Conservation (phyloP, 306 rosid species). For the Mimosa pudica region DNA sequence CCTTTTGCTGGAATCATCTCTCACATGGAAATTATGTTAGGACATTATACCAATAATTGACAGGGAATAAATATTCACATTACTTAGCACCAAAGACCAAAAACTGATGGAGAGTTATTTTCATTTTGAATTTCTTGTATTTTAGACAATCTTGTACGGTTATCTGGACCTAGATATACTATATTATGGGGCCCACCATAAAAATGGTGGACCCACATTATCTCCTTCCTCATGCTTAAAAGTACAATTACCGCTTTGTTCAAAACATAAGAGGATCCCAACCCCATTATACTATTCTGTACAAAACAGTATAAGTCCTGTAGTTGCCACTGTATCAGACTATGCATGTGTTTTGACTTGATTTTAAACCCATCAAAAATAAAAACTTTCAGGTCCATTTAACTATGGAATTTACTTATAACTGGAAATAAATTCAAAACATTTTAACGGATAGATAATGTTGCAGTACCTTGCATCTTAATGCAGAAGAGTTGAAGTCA, state of each 20-base stretch:
- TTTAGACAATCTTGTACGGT: background rate
- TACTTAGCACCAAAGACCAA: background rate
- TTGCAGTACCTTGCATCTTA: conserved; percentile 70
- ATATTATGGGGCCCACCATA: background rate
- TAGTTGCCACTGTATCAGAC: background rate
- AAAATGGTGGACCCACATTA: background rate
- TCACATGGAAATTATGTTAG: conserved; percentile 42
- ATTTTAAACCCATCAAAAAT: background rate
- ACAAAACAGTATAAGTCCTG: background rate
- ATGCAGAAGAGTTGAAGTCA: conserved; percentile 68
- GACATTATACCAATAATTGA: background rate
- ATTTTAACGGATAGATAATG: background rate
- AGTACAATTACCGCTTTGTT: too few species aligned
- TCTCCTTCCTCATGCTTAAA: background rate
- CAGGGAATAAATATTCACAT: background rate
- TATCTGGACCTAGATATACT: background rate
- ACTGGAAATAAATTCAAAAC: conserved; percentile 12
- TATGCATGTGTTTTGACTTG: background rate
- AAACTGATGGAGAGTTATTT: background rate
- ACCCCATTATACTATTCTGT: background rate
- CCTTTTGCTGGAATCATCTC: conserved; percentile 55
- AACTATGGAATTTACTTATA: background rate
- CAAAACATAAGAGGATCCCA: background rate
- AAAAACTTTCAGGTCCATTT: background rate
- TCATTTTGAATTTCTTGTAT: background rate